Evolutionary conservation across 2,329 filamentous ascomycete genomes (phyloP), one percentile per base, ranked within the genome.

Genomic region (Colletotrichum gloeosporioides): DNA sequence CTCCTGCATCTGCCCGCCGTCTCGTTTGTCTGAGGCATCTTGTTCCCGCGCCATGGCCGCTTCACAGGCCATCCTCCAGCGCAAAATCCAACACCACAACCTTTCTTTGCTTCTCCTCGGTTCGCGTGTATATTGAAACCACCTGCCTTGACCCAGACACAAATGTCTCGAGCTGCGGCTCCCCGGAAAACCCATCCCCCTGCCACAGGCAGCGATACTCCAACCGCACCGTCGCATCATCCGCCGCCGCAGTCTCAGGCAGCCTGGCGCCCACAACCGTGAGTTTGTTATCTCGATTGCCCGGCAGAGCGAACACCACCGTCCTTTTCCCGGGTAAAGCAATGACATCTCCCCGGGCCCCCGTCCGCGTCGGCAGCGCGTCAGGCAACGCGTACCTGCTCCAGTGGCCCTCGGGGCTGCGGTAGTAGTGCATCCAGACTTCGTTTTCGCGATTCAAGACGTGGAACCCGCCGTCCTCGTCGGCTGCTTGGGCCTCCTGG

Each of bases 371-470:
- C 29, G 74, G 74, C 22, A n/a, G 64, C 44, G 27, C 63, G 44
- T 18, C 49, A 4, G 70, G 74, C n/a, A 76, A 32, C 64, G 65
- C 65, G 34, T 65, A 16, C 15, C 49, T 71, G 15, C 64, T 73
- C 74, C 74, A 77, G 16, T 18, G 9, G 6, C 75, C 71, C 55
- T 2, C 61, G 16, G 66, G 66, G 13, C 53, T 66, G 49, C 75
- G 75, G 53, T 67, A 64, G 62, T 77, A 77, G 32, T 77, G 75
- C 39, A 63, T 71, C 75, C 75, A 77, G 53, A 77, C 66, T 22
- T 75, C 66, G 31, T 75, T 75, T 22, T 77, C 75, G 27, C 75
- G 66, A 44, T 75, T 77, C 55, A 77, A 15, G 18, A 63, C 75
- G 53, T 77, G 75, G 8, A 77, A 75, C 8, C 75, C 75, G 59